Conservation (phyloP, 805 yeast genomes). For the Helenozyma rhizophorensis region DNA sequence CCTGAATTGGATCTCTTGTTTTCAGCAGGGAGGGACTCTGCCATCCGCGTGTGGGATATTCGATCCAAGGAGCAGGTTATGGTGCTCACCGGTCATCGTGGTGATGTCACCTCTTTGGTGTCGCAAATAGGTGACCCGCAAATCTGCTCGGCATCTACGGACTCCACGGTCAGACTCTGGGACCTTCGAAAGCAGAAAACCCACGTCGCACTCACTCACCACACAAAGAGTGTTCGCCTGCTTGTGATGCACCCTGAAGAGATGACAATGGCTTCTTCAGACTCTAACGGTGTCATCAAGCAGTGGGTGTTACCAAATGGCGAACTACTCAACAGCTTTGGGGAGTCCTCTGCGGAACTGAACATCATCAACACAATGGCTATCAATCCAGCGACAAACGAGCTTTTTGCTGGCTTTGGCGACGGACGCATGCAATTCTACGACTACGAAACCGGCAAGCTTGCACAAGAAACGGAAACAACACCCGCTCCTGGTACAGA, state of each 20-base stretch:
- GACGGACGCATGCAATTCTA: conserved; percentile 73
- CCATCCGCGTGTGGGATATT: conserved; percentile 91
- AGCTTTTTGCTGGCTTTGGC: conserved; percentile 78
- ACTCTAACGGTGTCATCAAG: conserved; percentile 67
- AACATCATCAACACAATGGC: conserved; percentile 65
- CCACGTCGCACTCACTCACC: conserved; percentile 73
- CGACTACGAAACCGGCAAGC: conserved; percentile 70
- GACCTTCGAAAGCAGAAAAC: conserved; percentile 79
- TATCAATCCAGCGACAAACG: conserved; percentile 55
- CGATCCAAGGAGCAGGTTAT: conserved; percentile 71
- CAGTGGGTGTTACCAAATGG: conserved; percentile 86
- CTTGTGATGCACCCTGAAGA: conserved; percentile 65
- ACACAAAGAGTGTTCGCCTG: conserved; percentile 74
- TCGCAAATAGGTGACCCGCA: conserved; percentile 81
- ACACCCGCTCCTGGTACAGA: conserved; percentile 66
- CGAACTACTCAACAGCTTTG: conserved; percentile 54
- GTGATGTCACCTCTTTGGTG: conserved; percentile 65
- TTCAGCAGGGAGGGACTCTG: conserved; percentile 86
- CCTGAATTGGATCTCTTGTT: conserved; percentile 81
- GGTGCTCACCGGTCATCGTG: conserved; percentile 77
- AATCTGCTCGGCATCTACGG: conserved; percentile 76
- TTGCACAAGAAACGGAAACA: conserved; percentile 52
- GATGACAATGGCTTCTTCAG: conserved; percentile 73
- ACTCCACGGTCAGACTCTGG: conserved; percentile 85
- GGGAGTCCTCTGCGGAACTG: conserved; percentile 28